Evolutionary conservation across 2,329 filamentous ascomycete genomes (phyloP), one percentile per base, ranked within the genome.

Genomic region (Madurella fahalii): DNA sequence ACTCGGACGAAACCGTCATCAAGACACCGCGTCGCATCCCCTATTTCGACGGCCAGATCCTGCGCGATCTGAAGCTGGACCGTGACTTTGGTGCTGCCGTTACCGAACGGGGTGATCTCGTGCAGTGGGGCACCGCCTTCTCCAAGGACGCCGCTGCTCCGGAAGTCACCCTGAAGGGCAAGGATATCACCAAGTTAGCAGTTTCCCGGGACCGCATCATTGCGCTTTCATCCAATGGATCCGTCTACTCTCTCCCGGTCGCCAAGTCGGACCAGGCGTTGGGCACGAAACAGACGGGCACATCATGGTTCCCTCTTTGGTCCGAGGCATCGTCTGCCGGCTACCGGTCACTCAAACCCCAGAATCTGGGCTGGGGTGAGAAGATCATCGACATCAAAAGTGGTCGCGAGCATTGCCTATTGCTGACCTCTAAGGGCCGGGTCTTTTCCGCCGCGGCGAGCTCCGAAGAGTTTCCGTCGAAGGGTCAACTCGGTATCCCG

Each of bases 41-140:
- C 0, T 94, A 86, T 70, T 97, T 99, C 65, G 85, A 97, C 65
- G 88, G 87, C 31, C 83, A 90, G 70, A 71, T 96, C 15, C 76
- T 99, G 41, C 81, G 93, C 47, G 94, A 96, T 67, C 76, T 97
- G 59, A 96, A 95, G 73, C 74, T 97, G 47, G 89, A 91, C 56
- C 80, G 83, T 51, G 82, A 83, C 40, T 92, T 95, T 67, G 94
- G 90, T 9, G 93, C 85, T 4, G 94, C 94, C 9, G 86, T 97
- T 40, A 87, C 86, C 4, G 92, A 96, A 68, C 85, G 86, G 58
- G 94, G 94, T 4, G 88, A 97, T 68, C 71, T 99, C 43, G 77
- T 96, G 12, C 92, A 97, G 73, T 99, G 94, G 94, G 94, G 94
- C 1, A 78, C 79, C 3, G 89, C 79, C 3, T 96, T 87, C 68